Conservation (phyloP, 225 moss, liverwort and hornwort genomes). For the Antitrichia curtipendula region DNA sequence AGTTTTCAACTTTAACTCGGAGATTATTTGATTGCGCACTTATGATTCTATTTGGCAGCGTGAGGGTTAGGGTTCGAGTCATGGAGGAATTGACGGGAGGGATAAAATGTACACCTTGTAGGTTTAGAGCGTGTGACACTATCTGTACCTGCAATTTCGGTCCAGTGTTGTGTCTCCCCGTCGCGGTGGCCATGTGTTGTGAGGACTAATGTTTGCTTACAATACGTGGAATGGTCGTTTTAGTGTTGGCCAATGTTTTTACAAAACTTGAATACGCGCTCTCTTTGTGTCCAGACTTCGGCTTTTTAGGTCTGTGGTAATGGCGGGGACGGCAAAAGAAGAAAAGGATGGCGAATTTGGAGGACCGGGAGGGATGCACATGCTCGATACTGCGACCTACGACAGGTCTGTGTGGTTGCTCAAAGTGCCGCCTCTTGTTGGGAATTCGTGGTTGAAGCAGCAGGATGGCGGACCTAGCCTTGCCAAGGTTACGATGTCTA, state of each 20-base stretch:
- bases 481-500: slow-evolving; percentile 59
- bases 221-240: not conserved
- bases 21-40: not conserved
- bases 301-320: not conserved
- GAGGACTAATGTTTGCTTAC: not conserved
- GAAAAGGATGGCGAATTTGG: slow-evolving; percentile 42
- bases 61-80: not conserved
- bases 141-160: not conserved
- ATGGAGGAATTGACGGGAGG: not conserved
- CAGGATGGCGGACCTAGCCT: slow-evolving; percentile 61
- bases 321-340: slow-evolving; percentile 29
- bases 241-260: not conserved
- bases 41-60: not conserved
- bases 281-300: not conserved
- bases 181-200: not conserved
- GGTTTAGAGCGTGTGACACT: not conserved
- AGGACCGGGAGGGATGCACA: slow-evolving; percentile 29
- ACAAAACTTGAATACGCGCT: not conserved
- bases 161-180: not conserved
- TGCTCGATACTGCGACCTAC: slow-evolving; percentile 39
- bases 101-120: not conserved
- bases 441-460: slow-evolving; percentile 70
- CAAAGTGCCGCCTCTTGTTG: slow-evolving; percentile 73
- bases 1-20: not conserved
- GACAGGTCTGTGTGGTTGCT: slow-evolving; percentile 82